Evolutionary conservation across 2,329 filamentous ascomycete genomes (phyloP).

Genomic region (Parascedosporium putredinis): DNA sequence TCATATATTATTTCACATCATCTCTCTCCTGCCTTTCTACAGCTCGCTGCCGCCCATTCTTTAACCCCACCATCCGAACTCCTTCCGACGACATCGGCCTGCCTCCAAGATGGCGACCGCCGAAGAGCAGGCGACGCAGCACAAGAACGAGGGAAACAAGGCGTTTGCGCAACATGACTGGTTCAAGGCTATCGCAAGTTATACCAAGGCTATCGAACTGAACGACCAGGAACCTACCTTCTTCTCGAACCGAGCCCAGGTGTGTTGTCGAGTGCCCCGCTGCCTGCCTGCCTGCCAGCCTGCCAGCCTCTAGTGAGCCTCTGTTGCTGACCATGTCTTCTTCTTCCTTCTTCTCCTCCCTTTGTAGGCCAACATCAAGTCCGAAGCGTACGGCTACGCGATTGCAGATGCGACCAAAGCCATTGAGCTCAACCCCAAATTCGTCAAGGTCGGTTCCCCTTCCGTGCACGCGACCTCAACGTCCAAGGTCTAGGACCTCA

Average conservation of each 20-base stretch:
- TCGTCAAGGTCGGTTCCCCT: conserved; percentile 62
- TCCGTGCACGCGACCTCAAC: background rate
- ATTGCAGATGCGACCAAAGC: conserved; percentile 85
- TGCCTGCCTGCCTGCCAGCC: no score
- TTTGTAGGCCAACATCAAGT: conserved; percentile 77
- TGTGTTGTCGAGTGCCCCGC: conserved; percentile 26
- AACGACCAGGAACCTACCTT: conserved; percentile 79
- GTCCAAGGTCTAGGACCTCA: background rate
- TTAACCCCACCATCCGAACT: background rate
- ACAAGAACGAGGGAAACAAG: conserved; percentile 93
- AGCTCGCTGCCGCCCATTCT: background rate
- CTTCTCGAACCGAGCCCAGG: conserved; percentile 91
- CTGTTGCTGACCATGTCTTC: no score
- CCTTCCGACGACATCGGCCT: background rate
- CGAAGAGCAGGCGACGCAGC: conserved; percentile 61
- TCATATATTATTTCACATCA: no score
- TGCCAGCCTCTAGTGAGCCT: no score
- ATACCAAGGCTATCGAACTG: conserved; percentile 76
- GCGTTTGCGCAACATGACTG: conserved; percentile 85
- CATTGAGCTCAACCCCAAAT: conserved; percentile 75
- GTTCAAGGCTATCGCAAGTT: conserved; percentile 69
- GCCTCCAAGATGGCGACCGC: conserved; percentile 27
- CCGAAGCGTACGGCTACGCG: conserved; percentile 89
- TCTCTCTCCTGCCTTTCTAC: no score
- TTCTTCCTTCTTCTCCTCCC: background rate